Evolutionary conservation across 2,329 filamentous ascomycete genomes (phyloP).

Genomic region (Lachnellula suecica): DNA sequence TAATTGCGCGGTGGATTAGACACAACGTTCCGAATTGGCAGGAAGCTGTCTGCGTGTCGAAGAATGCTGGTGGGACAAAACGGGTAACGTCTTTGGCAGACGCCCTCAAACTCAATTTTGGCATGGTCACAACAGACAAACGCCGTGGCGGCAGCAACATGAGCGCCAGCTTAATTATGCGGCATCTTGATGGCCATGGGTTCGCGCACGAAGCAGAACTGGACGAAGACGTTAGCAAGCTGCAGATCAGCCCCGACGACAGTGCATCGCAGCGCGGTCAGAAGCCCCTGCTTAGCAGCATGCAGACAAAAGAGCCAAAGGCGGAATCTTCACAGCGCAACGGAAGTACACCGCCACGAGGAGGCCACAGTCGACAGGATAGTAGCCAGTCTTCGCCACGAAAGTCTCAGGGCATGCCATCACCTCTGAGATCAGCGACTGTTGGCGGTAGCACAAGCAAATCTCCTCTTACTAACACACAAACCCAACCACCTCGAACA

Average conservation of each 20-base stretch:
- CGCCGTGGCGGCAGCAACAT: constrained; percentile 63
- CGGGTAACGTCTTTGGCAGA: constrained; percentile 94
- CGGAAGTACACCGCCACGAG: constrained; percentile 17
- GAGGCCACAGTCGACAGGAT: constrained; percentile 23
- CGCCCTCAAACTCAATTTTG: constrained; percentile 94
- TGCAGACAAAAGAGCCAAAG: constrained; percentile 15
- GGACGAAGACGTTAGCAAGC: constrained; percentile 34
- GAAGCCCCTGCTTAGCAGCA: constrained; percentile 15
- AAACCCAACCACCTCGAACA: constrained; percentile 21
- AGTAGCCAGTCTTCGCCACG: constrained; percentile 25
- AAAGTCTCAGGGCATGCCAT: constrained; percentile 19
- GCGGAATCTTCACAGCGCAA: constrained; percentile 12
- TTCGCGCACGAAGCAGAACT: constrained; percentile 47
- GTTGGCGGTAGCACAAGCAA: constrained; percentile 13
- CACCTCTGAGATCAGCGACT: constrained; percentile 23
- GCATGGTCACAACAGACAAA: constrained; percentile 86
- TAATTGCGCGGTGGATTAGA: constrained; percentile 94
- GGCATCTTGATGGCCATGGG: constrained; percentile 64
- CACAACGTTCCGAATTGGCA: constrained; percentile 85
- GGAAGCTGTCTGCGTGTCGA: constrained; percentile 93
- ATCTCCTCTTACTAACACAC: constrained; percentile 24
- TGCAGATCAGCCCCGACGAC: constrained; percentile 26
- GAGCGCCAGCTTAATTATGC: constrained; percentile 77
- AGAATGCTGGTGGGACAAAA: constrained; percentile 97
- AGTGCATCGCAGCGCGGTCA: constrained; percentile 1